phyloP scores from a whole-genome alignment of 1,284 basidiomycete species.

The Leucoagaricus sp. region DNA sequence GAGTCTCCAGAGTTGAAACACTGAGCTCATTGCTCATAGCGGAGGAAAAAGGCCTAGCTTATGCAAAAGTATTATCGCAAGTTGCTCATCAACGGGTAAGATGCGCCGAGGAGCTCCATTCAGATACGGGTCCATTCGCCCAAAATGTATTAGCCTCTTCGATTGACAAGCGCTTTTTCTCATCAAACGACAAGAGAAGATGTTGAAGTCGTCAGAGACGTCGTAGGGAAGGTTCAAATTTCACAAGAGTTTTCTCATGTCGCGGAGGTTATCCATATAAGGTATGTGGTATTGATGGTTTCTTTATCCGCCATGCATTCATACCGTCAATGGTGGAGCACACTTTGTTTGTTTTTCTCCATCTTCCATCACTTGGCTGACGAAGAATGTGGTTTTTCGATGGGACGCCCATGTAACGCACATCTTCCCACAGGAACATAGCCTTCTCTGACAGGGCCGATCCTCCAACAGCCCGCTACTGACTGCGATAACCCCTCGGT shows the following conservation, averaged over 20 bases:
- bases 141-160: neutral
- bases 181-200: neutral
- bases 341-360: neutral
- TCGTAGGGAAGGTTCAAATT: neutral
- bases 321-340: neutral
- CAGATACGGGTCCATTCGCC: neutral
- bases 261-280: neutral
- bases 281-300: neutral
- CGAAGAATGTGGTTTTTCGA: neutral
- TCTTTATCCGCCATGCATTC: neutral
- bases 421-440: neutral
- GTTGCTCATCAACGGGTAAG: neutral
- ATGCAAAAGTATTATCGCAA: too few relatives aligned
- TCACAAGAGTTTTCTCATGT: neutral
- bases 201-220: neutral
- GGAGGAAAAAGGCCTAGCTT: neutral
- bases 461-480: neutral
- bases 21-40: too few relatives aligned
- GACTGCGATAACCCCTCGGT: neutral
- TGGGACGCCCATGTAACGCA: neutral
- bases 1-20: too few relatives aligned
- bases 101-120: neutral
- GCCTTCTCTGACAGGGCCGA: neutral
- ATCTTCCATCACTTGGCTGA: neutral
- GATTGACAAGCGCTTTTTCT: neutral